phyloP scores from a whole-genome alignment of 257 asterid genomes.

The Przewalskia tangutica region DNA sequence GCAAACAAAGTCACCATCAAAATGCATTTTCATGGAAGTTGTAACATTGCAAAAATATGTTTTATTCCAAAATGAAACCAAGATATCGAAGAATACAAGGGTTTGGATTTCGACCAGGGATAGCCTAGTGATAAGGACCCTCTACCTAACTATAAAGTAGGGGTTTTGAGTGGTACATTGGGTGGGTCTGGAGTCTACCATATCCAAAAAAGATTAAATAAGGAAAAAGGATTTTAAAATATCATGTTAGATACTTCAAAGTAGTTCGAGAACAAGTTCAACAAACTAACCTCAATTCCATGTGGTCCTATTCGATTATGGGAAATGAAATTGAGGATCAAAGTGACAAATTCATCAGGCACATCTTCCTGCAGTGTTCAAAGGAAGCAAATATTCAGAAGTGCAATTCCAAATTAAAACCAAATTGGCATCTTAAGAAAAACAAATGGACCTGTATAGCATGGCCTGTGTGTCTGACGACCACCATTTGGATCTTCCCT shows the following conservation, averaged over 20 bases:
- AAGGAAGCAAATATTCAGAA: background rate
- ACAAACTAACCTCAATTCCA: slow-evolving; percentile 70
- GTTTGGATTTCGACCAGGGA: background rate
- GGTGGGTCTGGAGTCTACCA: background rate
- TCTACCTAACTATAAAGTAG: background rate
- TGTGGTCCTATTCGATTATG: too few species aligned
- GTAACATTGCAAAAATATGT: background rate
- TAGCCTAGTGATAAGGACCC: background rate
- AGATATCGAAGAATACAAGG: background rate
- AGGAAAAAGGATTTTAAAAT: background rate
- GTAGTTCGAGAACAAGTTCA: background rate
- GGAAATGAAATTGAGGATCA: slow-evolving; percentile 60
- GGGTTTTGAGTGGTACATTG: background rate
- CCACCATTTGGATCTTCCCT: slow-evolving; percentile 97
- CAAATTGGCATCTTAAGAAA: background rate
- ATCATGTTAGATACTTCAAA: background rate
- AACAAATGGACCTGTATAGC: slow-evolving; percentile 67
- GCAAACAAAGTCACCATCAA: slow-evolving; percentile 3
- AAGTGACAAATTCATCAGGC: slow-evolving; percentile 74
- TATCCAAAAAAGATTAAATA: background rate
- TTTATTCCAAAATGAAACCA: background rate
- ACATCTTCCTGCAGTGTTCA: slow-evolving; percentile 65
- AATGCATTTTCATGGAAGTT: background rate
- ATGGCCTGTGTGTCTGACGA: slow-evolving; percentile 89
- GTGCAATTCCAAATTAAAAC: background rate